A percentile compares a stretch with the other conserved stretches of the same genome.
These are phyloP conservation scores for Yueomyces sp. DNA, from an alignment of 805 yeast genomes.

Conservation along the genomic window DNA sequence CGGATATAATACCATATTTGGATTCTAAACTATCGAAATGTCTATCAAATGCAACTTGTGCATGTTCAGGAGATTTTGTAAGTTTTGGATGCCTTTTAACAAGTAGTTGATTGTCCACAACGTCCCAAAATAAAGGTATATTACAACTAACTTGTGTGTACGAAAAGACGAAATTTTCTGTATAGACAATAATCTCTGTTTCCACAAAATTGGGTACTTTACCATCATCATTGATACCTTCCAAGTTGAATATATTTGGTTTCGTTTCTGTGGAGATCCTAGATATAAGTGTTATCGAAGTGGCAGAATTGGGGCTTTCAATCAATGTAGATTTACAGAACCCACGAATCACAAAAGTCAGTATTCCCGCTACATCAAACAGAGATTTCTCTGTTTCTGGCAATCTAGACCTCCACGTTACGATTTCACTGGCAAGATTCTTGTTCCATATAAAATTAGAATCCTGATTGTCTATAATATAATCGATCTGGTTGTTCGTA, in stretches of 20 bases:
- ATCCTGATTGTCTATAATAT: slow-evolving; percentile 40
- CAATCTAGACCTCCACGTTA: slow-evolving; percentile 56
- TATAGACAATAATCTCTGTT: slow-evolving; percentile 65
- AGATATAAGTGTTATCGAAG: slow-evolving; percentile 61
- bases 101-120: slow-evolving; percentile 50
- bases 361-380: slow-evolving; percentile 55
- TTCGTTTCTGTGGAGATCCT: slow-evolving; percentile 84
- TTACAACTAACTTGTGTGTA: slow-evolving; percentile 83
- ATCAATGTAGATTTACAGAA: slow-evolving; percentile 56
- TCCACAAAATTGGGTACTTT: slow-evolving; percentile 85
- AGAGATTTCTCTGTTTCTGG: slow-evolving; percentile 41
- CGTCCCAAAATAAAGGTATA: slow-evolving; percentile 92
- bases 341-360: slow-evolving; percentile 81
- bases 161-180: slow-evolving; percentile 40
- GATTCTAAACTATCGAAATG: slow-evolving; percentile 63
- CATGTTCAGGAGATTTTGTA: slow-evolving; percentile 68
- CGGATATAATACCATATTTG: slow-evolving; percentile 75
- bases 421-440: slow-evolving; percentile 66
- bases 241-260: slow-evolving; percentile 71
- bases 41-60: slow-evolving; percentile 73
- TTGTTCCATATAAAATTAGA: slow-evolving; percentile 84
- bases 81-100: slow-evolving; percentile 69
- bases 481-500: slow-evolving; percentile 32
- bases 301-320: slow-evolving; percentile 12
- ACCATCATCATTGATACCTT: slow-evolving; percentile 89